These are phyloP conservation scores for Auricularia sp. DNA, from an alignment of 768 basidiomycete genomes.

Conservation along the genomic window DNA sequence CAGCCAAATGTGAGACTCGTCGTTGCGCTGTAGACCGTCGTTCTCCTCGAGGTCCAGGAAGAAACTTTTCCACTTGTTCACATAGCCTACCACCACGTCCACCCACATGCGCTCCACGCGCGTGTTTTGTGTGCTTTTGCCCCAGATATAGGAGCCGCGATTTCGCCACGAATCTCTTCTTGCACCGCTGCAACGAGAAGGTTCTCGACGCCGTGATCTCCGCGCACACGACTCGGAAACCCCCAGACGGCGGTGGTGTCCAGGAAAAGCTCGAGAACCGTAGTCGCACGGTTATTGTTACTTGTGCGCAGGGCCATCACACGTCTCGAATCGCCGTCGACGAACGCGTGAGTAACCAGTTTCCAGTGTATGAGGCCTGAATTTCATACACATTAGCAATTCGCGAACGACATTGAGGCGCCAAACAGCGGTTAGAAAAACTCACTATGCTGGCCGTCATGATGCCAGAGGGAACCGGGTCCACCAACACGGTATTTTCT, in stretches of 20 bases:
- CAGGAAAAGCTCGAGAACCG: slow-evolving; percentile 27
- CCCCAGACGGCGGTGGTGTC: slow-evolving; percentile 18
- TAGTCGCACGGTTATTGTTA: slow-evolving; percentile 29
- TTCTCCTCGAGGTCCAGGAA: slow-evolving; percentile 7
- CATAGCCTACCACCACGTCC: slow-evolving; percentile 6
- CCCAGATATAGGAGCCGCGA: slow-evolving; percentile 29
- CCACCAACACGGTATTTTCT: slow-evolving; percentile 10
- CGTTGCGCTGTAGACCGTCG: slow-evolving; percentile 1
- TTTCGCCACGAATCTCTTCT: slow-evolving; percentile 14
- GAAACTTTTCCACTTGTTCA: slow-evolving; percentile 7
- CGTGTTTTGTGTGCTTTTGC: slow-evolving; percentile 12
- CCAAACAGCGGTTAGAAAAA: slow-evolving; percentile 4
- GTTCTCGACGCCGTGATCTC: slow-evolving; percentile 34
- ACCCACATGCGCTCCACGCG: slow-evolving; percentile 10
- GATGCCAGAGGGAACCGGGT: slow-evolving; percentile 17
- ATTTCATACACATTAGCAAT: slow-evolving; percentile 1
- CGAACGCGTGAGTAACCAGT: slow-evolving; percentile 15
- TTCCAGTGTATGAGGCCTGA: slow-evolving; percentile 13
- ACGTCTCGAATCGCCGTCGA: slow-evolving; percentile 13
- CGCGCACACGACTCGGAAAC: slow-evolving; percentile 22
- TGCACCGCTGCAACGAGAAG: slow-evolving; percentile 19
- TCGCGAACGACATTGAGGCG: slow-evolving; percentile 2
- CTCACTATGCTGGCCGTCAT: slow-evolving; percentile 16
- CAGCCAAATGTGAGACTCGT: slow-evolving; percentile 8
- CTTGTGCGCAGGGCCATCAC: slow-evolving; percentile 19